Conservation (phyloP, 2,329 filamentous ascomycete species). For the Claviceps fusiformis region DNA sequence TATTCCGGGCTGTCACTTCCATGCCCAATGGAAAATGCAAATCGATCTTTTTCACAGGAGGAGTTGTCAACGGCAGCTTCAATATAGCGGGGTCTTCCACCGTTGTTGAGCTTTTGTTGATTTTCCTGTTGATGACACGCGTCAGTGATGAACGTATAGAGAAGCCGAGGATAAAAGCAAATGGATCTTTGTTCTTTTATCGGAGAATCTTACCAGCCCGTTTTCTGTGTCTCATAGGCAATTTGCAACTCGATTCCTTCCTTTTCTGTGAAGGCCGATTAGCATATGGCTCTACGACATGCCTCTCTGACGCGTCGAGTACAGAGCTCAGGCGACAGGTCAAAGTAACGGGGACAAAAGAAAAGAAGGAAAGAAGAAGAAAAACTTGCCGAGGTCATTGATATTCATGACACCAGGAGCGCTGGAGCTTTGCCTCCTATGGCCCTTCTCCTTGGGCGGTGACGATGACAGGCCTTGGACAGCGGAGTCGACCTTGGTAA, state of each 20-base stretch:
- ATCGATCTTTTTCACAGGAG: constrained; percentile 87
- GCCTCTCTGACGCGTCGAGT: neutral
- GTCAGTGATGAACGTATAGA: neutral
- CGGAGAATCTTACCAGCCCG: constrained; percentile 58
- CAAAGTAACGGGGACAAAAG: too few relatives aligned
- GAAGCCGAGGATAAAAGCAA: neutral
- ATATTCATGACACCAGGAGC: constrained; percentile 59
- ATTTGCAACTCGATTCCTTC: constrained; percentile 59
- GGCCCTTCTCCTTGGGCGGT: constrained; percentile 50
- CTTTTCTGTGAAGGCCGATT: constrained; percentile 41
- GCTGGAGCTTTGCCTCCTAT: constrained; percentile 60
- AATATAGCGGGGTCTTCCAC: constrained; percentile 77
- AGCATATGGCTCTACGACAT: neutral
- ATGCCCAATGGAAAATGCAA: constrained; percentile 80
- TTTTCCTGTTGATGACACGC: constrained; percentile 50
- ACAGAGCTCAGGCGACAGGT: neutral
- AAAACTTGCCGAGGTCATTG: constrained; percentile 65
- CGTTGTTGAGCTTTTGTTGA: constrained; percentile 69
- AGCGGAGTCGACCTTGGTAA: constrained; percentile 86
- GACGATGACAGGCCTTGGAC: constrained; percentile 64
- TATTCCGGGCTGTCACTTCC: constrained; percentile 77
- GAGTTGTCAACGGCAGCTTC: constrained; percentile 66
- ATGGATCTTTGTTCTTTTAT: too few relatives aligned
- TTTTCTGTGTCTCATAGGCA: constrained; percentile 70
- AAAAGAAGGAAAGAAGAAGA: neutral